Evolutionary conservation across 257 asterid species (phyloP), one percentile per base, ranked within the genome.

Genomic region (Ilex aquifolium): DNA sequence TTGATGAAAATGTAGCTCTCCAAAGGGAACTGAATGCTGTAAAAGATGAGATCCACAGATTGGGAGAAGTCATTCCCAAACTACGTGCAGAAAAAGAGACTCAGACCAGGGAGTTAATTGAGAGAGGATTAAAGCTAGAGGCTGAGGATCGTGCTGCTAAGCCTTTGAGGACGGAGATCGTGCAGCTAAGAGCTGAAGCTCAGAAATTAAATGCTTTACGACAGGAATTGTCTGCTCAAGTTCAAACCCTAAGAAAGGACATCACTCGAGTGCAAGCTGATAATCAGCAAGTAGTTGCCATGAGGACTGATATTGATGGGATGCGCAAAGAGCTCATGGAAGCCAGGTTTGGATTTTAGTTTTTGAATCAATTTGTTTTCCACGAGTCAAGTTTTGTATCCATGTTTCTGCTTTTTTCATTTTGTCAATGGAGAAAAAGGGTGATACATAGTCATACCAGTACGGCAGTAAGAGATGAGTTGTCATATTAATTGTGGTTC

Each of bases 1-100:
- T 92, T 55, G 96, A 87, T 56, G 97, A 85, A 62, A 93, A 93
- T 61, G 84, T 87, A 67, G 82, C 77, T 85, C 92, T 93, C 57
- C 91, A 93, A 60, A 78, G 97, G 72, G 96, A 93, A 69, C 64
- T 90, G 61, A 51, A 78, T 36, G 88, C 92, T 29, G 79, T 85
- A 39, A 93, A 90, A 76, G 99, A 87, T 40, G 97, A 93, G 78
- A 82, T 90, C 30, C 88, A 65, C 71, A 76, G 94, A 57, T 44
- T 93, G 68, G 72, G 83, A 68, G 90, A 87, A 75, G 78, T 80
- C 32, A 76, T 90, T 59, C 95, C 88, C 42, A 81, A 82, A 67
- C 63, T 83, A 63, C 89, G 75, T 59, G 87, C 82, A 39, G 96
- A 87, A 17, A 80, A 78, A 69, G 97, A 87, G 72, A 93, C 83